phyloP scores from a whole-genome alignment of 1,284 basidiomycete species.

The Kwoniella shivajii region DNA sequence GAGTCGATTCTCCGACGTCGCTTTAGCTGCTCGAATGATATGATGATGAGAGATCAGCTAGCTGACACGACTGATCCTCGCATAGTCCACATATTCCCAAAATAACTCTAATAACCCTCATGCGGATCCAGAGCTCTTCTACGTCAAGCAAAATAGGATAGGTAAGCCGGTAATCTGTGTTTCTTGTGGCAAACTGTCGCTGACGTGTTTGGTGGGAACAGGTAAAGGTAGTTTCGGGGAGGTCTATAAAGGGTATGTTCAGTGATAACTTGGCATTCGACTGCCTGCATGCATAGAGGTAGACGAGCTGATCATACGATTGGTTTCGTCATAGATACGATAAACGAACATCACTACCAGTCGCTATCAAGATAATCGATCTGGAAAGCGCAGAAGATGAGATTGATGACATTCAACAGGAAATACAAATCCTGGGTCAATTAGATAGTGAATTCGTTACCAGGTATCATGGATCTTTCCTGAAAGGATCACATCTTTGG shows the following conservation, averaged over 20 bases:
- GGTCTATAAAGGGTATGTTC: conserved; percentile 86
- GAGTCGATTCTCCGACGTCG: neutral
- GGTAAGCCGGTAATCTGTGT: conserved; percentile 60
- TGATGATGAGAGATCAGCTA: too few species aligned
- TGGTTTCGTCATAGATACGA: conserved; percentile 66
- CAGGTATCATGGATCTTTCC: conserved; percentile 93
- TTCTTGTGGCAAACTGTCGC: conserved; percentile 8
- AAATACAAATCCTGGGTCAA: conserved; percentile 98
- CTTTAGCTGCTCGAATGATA: neutral
- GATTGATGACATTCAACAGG: conserved; percentile 99
- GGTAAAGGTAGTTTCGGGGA: conserved; percentile 97
- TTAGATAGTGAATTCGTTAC: conserved; percentile 94
- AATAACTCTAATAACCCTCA: conserved; percentile 29
- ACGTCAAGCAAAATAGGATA: conserved; percentile 94
- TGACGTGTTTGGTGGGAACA: conserved; percentile 45
- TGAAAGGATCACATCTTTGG: conserved; percentile 95
- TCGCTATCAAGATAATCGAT: conserved; percentile 98
- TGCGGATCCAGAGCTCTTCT: conserved; percentile 86
- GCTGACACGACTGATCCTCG: too few species aligned
- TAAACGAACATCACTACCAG: conserved; percentile 86
- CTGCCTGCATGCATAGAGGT: neutral
- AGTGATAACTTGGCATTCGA: neutral
- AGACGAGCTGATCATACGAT: neutral
- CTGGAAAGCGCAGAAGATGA: conserved; percentile 98
- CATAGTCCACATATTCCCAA: conserved; percentile 27